Evolutionary conservation across 148 eudicot species (phyloP), one percentile per base, ranked within the genome.

Genomic region (Silene uniflora): DNA sequence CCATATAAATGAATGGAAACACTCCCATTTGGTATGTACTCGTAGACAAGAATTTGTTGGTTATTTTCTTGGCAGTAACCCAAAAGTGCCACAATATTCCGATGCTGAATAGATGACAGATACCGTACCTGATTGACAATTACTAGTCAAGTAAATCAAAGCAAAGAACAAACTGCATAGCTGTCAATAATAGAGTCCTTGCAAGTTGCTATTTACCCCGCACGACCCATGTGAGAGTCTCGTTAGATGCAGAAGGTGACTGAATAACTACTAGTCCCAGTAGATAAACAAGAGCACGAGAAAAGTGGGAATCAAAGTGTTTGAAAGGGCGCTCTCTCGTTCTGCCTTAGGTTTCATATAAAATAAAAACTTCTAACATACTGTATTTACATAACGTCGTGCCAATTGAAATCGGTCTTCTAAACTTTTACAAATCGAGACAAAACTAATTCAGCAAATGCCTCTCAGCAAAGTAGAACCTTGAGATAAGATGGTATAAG

Each of bases 11-110:
- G 98, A 81, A 88, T 81, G 46, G 98, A 89, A 74, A 94, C 96
- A 87, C 97, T 94, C 83, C 98, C 98, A 84, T 91, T 91, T 69
- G 97, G 96, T 79, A 94, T 81, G 82, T 94, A 94, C 82, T 94
- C 97, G 68, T 90, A 94, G n/a, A 94, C 93, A 67, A 94, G 97
- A 80, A 91, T 82, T 78, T 94, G 97, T 64, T 87, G 88, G 82
- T 83, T 85, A 79, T 82, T 84, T 83, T 90, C 97, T 83, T 94
- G 97, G 86, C 93, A 90, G 80, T 90, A 91, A 77, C 98, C 98
- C 83, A 91, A 81, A 71, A 94, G 97, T 39, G 91, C 85, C 86
- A 94, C 98, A 60, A 94, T 84, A 85, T 94, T 94, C 82, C 98
- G 88, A 79, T 94, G 97, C 75, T 90, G 93, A 76, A 94, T 94